Evolutionary conservation across 805 yeast genomes (phyloP).

Genomic region (Lipomyces anomalus): DNA sequence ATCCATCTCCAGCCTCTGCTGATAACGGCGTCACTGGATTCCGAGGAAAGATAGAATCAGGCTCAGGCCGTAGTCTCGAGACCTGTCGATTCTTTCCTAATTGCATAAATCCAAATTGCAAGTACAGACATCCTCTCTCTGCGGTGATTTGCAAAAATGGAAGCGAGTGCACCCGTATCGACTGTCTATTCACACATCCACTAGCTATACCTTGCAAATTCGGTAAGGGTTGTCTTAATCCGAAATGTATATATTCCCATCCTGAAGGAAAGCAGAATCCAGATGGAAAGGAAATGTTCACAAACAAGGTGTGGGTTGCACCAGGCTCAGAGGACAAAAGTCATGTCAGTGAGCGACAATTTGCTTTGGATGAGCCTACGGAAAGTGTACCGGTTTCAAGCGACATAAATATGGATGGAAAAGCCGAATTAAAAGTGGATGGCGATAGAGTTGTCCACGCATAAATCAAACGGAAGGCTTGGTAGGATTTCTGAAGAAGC

Average conservation of each 20-base stretch:
- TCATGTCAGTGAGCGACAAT: constrained; percentile 13
- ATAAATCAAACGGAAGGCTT: too few relatives aligned
- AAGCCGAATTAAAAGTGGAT: too few relatives aligned
- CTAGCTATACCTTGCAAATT: constrained; percentile 72
- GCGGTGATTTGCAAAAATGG: constrained; percentile 78
- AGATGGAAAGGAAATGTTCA: constrained; percentile 1
- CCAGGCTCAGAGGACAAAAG: constrained; percentile 2
- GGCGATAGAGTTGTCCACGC: too few relatives aligned
- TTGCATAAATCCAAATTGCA: constrained; percentile 75
- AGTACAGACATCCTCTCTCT: constrained; percentile 76
- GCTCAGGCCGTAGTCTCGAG: constrained; percentile 48
- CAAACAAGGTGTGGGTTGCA: constrained; percentile 16
- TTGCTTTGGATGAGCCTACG: constrained; percentile 14
- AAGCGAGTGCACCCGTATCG: constrained; percentile 65
- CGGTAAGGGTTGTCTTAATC: constrained; percentile 68
- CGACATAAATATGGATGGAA: background rate
- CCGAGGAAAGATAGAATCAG: constrained; percentile 7
- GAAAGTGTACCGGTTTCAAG: background rate
- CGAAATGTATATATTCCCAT: constrained; percentile 66
- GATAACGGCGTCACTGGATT: background rate
- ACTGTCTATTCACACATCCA: constrained; percentile 82
- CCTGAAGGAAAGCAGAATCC: constrained; percentile 51
- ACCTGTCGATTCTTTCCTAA: constrained; percentile 74
- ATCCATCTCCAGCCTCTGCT: constrained; percentile 60
- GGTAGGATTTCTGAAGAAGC: too few relatives aligned